Evolutionary conservation across 2,329 filamentous ascomycete species (phyloP), one percentile per base, ranked within the genome.

Genomic region (Exophiala lecanii-corni): DNA sequence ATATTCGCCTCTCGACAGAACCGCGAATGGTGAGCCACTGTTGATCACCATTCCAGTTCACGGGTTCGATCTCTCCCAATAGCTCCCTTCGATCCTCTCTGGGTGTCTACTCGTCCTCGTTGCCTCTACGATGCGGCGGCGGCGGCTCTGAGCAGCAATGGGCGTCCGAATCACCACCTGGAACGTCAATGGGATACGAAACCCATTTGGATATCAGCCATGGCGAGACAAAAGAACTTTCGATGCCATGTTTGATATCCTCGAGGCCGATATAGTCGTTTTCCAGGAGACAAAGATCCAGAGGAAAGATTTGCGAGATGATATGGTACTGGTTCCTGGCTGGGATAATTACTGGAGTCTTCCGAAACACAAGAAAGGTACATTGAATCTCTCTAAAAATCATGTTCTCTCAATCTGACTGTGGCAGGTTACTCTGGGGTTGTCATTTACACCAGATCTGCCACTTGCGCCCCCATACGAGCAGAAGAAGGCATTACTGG

Each of bases 201-300:
- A 91, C 56, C 86, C 86, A 2, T 91, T 91, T 56, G 76, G 77
- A n/a, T 89, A 89, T 59, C 79, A 88, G 59, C 86, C 86, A 78
- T 91, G 86, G 86, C 73, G 81, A 52, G 77, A 82, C 47, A 79
- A 78, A 39, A 76, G 78, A 53, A 82, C 79, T 2, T 89, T 85
- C 56, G 74, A 82, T 65, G 84, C 84, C 60, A 97, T 97, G 92
- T 97, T 98, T 66, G 86, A 95, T 55, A 86, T 84, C 32, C 76
- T 98, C 5, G 86, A 92, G 62, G 82, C 89, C 40, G 92, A 98
- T 62, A 92, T 98, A 51, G 81, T 97, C 13, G 76, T 96, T 45
- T 89, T 97, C 72, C 92, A 98, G 64, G 92, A 97, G 66, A 82
- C 88, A 32, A 98, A 97, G 67, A 96, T 97, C 30, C 92, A 97